phyloP scores from a whole-genome alignment of 106 monocot genomes.

The Hemerocallis citrina region DNA sequence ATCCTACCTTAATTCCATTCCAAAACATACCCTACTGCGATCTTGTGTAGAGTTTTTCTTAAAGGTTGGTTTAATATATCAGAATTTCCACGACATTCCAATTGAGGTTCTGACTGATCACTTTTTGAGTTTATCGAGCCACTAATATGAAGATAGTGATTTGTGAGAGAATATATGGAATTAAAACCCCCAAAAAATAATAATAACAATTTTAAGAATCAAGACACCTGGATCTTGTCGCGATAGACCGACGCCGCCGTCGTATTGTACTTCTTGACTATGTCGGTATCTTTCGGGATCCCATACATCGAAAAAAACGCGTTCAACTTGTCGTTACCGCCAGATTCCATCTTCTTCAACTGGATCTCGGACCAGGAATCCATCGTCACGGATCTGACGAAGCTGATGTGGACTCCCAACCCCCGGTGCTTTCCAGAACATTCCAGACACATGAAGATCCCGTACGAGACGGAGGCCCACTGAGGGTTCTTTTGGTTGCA shows the following conservation, averaged over 20 bases:
- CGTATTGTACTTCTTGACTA: conserved; percentile 74
- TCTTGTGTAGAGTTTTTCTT: too few relatives aligned
- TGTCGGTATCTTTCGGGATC: conserved; percentile 65
- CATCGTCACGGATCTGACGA: conserved; percentile 75
- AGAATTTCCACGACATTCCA: too few relatives aligned
- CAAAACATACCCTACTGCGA: too few relatives aligned
- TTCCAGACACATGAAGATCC: conserved; percentile 75
- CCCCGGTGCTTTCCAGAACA: conserved; percentile 80
- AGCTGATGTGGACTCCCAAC: conserved; percentile 68
- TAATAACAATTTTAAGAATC: too few relatives aligned
- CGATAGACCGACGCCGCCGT: conserved; percentile 60
- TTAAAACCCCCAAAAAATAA: too few relatives aligned
- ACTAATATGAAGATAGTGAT: too few relatives aligned
- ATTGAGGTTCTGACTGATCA: too few relatives aligned
- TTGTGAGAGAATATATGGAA: too few relatives aligned
- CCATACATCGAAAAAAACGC: conserved; percentile 54
- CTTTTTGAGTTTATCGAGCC: too few relatives aligned
- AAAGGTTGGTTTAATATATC: too few relatives aligned
- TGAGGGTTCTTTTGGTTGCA: conserved; percentile 72
- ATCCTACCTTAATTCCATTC: too few relatives aligned
- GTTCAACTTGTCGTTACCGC: conserved; percentile 81
- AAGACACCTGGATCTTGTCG: conserved; percentile 62
- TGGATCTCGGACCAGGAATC: conserved; percentile 92
- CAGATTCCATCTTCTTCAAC: conserved; percentile 81
- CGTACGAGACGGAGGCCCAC: conserved; percentile 73